A percentile compares a stretch with the other conserved stretches of the same genome.
These are phyloP conservation scores for Oryza brachyantha DNA, from an alignment of 176 grass and related monocot genomes.

Conservation along the genomic window DNA sequence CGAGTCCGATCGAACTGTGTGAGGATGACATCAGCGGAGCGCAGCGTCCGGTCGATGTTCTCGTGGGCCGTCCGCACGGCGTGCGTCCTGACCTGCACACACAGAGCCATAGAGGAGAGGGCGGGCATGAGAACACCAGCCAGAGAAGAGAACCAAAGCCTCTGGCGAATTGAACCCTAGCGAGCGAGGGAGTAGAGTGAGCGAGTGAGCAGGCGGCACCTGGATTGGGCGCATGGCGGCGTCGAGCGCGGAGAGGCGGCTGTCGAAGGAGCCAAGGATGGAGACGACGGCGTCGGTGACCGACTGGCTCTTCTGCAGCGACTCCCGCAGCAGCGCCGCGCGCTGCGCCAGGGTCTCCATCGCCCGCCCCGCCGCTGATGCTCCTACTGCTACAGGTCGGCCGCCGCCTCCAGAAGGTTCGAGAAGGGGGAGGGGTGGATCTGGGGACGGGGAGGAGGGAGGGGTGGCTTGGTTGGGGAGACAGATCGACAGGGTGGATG, in stretches of 20 bases:
- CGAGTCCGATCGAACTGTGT: slow-evolving; percentile 77
- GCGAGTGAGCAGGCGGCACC: not conserved
- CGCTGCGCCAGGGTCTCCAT: slow-evolving; percentile 76
- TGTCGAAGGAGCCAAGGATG: slow-evolving; percentile 95
- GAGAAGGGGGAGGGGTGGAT: slow-evolving; percentile 2
- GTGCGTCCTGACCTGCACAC: slow-evolving; percentile 57
- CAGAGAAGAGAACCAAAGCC: too few relatives aligned
- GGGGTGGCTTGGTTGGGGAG: slow-evolving; percentile 7
- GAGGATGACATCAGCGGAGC: slow-evolving; percentile 88
- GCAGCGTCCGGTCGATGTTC: slow-evolving; percentile 95
- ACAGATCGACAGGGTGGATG: slow-evolving; percentile 23
- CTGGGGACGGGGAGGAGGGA: slow-evolving; percentile 7
- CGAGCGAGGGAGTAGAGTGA: too few relatives aligned
- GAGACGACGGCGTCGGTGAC: slow-evolving; percentile 69
- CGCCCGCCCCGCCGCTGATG: not conserved
- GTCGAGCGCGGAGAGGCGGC: slow-evolving; percentile 80
- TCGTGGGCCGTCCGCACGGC: slow-evolving; percentile 87
- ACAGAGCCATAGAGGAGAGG: not conserved
- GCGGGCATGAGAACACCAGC: not conserved
- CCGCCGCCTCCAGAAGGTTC: not conserved
- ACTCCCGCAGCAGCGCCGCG: slow-evolving; percentile 68
- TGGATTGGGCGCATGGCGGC: slow-evolving; percentile 98
- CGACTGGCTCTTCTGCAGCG: slow-evolving; percentile 63
- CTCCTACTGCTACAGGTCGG: not conserved
- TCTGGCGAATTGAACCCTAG: too few relatives aligned